Evolutionary conservation across 305 asterid genomes (phyloP), one percentile per base, ranked within the genome.

Genomic region (Solanum aculeatissimum): DNA sequence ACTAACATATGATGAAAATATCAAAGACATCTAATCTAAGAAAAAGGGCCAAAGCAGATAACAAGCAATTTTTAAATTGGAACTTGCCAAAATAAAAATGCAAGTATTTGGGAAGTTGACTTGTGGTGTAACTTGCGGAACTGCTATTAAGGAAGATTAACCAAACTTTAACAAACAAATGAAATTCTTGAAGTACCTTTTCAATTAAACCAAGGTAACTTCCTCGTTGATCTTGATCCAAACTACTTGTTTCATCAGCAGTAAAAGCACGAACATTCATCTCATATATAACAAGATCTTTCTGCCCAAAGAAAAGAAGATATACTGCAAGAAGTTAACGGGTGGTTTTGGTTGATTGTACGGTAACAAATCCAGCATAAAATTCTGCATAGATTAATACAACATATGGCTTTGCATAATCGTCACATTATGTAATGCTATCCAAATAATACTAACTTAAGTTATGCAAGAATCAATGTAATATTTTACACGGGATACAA

Each of bases 181-280:
- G 47, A 23, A 74, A 74, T 23, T 42, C 40, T 74, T 74, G 15
- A 82, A 80, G 84, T 87, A 96, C 99, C 97, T 97, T 97, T 84
- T 95, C 97, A 86, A 97, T 92, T 87, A 97, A 92, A 84, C 98
- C 99, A 85, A 91, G 97, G 90, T 95, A 97, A 93, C 98, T 97
- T 66, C 98, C 99, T 85, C 96, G 90, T 82, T 92, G 86, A 29
- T 89, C 88, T 80, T 94, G 86, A 86, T 92, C 97, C 88, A 97
- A 85, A 60, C 88, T 94, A 93, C 99, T 95, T 78, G 98, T 92
- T 87, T 92, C 91, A 89, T 95, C 98, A 79, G 98, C 97, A 32
- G 99, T 95, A 86, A 95, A 94, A 62, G 92, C 98, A 60, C 98
- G 98, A 82, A 95, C 97, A 87, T 95, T 97, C 98, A 97, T 97